Conservation (phyloP, 1,284 basidiomycete genomes). For the Boletus smithii region DNA sequence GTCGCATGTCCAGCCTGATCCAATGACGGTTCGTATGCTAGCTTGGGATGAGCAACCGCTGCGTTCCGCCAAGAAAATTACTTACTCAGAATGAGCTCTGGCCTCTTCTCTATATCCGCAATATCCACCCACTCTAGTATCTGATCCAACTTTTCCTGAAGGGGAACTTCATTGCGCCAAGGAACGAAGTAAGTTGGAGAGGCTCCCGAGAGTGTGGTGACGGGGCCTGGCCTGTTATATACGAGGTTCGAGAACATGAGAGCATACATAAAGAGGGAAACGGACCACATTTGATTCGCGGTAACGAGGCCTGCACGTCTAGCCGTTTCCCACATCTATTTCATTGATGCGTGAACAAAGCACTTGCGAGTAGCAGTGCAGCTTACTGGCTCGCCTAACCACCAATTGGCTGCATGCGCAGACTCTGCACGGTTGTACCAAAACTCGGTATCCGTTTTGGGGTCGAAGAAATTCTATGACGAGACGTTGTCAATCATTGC, state of each 20-base stretch:
- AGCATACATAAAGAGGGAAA: constrained; percentile 10
- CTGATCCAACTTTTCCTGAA: constrained; percentile 68
- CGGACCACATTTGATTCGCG: constrained; percentile 88
- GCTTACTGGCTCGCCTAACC: constrained; percentile 83
- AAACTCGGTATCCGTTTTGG: constrained; percentile 57
- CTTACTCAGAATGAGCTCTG: constrained; percentile 75
- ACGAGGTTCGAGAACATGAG: background rate
- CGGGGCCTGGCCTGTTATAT: constrained; percentile 71
- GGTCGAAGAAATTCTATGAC: constrained; percentile 82
- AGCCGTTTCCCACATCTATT: constrained; percentile 86
- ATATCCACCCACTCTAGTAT: constrained; percentile 77
- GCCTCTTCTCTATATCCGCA: constrained; percentile 57
- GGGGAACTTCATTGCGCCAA: constrained; percentile 58
- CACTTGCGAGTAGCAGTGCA: background rate
- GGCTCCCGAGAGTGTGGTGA: constrained; percentile 59
- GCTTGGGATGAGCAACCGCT: constrained; percentile 3
- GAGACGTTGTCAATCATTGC: background rate
- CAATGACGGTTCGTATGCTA: constrained; percentile 73
- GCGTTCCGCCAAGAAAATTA: constrained; percentile 1
- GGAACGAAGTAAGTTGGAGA: constrained; percentile 74
- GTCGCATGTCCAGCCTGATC: constrained; percentile 79
- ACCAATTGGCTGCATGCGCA: constrained; percentile 73
- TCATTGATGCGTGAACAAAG: constrained; percentile 1
- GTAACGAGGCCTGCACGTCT: constrained; percentile 69
- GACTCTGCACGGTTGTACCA: constrained; percentile 62